Conservation (phyloP, 2,329 filamentous ascomycete species). For the Fusarium sp. region DNA sequence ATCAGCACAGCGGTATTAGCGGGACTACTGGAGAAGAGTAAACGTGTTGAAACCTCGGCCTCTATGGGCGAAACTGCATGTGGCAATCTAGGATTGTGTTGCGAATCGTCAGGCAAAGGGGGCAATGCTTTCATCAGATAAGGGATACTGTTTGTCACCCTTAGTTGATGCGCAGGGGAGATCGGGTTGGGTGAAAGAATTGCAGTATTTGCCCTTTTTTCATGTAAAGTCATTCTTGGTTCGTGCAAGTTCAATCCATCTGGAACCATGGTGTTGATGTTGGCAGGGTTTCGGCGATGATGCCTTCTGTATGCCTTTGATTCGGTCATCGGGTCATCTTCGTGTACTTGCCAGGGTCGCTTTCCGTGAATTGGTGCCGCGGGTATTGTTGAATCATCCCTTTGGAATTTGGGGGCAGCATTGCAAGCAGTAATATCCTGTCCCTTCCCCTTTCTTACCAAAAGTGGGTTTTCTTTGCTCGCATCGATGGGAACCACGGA, state of each 20-base stretch:
- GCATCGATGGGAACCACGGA: constrained; percentile 44
- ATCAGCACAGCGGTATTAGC: constrained; percentile 5
- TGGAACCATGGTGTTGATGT: constrained; percentile 33
- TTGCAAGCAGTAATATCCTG: background rate
- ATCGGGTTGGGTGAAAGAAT: constrained; percentile 60
- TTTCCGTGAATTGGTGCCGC: constrained; percentile 1
- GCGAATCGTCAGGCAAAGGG: constrained; percentile 51
- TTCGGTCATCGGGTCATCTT: background rate
- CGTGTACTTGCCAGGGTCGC: background rate
- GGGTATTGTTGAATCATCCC: background rate
- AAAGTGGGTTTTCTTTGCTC: constrained; percentile 38
- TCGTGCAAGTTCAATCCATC: background rate
- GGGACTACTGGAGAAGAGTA: constrained; percentile 24
- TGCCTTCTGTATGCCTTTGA: constrained; percentile 13
- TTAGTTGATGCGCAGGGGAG: constrained; percentile 56
- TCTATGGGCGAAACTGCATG: constrained; percentile 5
- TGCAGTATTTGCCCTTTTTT: constrained; percentile 35
- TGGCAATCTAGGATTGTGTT: constrained; percentile 2
- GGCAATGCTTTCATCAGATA: constrained; percentile 63
- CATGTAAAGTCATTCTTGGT: background rate
- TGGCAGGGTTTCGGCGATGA: constrained; percentile 44
- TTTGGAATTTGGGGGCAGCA: background rate
- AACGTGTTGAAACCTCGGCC: constrained; percentile 12
- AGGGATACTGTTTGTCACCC: constrained; percentile 59
- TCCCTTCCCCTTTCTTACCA: constrained; percentile 1